Base-by-base conservation (phyloP, 192 early-diverging fungal species). In the Gigaspora rosea region DNA sequence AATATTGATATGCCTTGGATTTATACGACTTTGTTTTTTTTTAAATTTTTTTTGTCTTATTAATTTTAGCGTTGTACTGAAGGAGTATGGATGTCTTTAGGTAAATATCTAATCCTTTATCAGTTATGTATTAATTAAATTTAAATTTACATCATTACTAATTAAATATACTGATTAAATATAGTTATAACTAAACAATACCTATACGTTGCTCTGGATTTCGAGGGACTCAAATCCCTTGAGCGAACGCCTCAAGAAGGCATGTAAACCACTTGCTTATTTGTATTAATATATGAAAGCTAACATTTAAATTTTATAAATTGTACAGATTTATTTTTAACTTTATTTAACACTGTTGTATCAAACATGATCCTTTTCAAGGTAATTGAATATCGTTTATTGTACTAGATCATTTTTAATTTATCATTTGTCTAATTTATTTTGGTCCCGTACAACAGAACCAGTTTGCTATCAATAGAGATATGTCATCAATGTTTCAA, bases 401-500 rank as follows among this genome's bases (percentile, higher is more conserved):
- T 11, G 2, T 63, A 13, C 12, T 12, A 63, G 6, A 33, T 63
- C 6, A n/a, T 7, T 54, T 1, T 8, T 33, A 13, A 20, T 66
- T 48, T 18, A 10, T n/a, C 1, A 66, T 52, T 54, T 3, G 9
- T 13, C 10, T 4, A 46, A 22, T 32, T 52, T 46, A 32, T 12
- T 52, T 52, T 6, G n/a, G 20, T 27, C 11, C 73, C 18, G 11
- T 33, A 63, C 15, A 32, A 20, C 15, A 77, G 59, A 78, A 74
- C 58, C 66, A 74, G 22, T 78, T 78, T 57, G 27, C 70, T 9
- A 57, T 78, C n/a, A 72, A 62, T 27, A 16, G 77, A 41, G 77
- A 78, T 48, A 78, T 78, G 32, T 78, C 78, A 4, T 12, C 56
- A 48, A 78, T 78, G 78, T 78, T 78, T 66, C 70, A 78, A 54